These are phyloP conservation scores for Trichoderma endophyticum DNA, from an alignment of 2,329 filamentous ascomycete species.

Conservation along the genomic window DNA sequence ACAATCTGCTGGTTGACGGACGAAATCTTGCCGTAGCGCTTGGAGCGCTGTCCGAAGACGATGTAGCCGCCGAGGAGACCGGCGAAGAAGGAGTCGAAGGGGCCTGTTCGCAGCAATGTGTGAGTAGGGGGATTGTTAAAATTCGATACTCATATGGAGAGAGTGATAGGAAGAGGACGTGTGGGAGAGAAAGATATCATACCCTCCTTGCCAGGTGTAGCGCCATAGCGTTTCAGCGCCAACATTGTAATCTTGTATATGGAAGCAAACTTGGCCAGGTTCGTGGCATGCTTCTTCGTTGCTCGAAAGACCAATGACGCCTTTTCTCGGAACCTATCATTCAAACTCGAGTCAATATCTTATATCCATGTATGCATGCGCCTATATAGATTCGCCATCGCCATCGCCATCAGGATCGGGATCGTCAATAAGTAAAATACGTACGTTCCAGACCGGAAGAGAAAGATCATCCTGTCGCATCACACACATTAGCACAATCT, in stretches of 20 bases:
- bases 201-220: constrained; percentile 59
- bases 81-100: constrained; percentile 80
- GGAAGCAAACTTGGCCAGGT: constrained; percentile 85
- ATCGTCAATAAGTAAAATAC: constrained; percentile 32
- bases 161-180: neutral
- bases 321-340: constrained; percentile 68
- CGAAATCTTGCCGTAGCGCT: constrained; percentile 65
- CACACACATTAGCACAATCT: constrained; percentile 22
- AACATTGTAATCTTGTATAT: constrained; percentile 86
- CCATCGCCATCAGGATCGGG: neutral
- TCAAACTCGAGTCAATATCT: neutral
- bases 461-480: constrained; percentile 76
- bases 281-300: constrained; percentile 84
- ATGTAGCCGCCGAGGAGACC: constrained; percentile 87
- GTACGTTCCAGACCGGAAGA: constrained; percentile 88
- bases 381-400: neutral
- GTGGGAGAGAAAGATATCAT: constrained; percentile 4
- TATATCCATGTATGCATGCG: neutral
- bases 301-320: constrained; percentile 73
- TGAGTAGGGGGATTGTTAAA: neutral
- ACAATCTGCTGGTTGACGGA: constrained; percentile 95
- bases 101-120: constrained; percentile 42
- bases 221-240: constrained; percentile 61
- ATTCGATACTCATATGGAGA: neutral
- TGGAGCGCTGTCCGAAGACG: constrained; percentile 72